These are phyloP conservation scores for Leccinum longicurvipes DNA, from an alignment of 768 basidiomycete species.

Conservation along the genomic window DNA sequence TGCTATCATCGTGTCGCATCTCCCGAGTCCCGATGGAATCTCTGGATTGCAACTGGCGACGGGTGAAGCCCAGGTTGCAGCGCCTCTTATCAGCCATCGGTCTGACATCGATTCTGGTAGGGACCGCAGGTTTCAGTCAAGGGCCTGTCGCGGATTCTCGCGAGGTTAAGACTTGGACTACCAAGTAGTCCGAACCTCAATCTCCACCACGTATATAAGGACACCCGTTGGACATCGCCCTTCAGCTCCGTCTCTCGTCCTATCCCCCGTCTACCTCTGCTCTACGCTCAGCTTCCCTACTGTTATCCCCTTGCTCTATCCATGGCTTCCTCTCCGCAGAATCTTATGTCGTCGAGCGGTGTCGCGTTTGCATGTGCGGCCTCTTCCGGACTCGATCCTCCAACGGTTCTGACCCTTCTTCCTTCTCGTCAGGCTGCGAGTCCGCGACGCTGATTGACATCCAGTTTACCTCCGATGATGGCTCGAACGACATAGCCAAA, in stretches of 20 bases:
- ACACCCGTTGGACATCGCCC: neutral
- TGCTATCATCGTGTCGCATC: too few species aligned
- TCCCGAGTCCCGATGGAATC: too few species aligned
- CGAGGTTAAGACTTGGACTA: neutral
- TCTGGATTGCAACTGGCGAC: too few species aligned
- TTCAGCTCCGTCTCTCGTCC: neutral
- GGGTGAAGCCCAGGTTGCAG: too few species aligned
- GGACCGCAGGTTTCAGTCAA: neutral
- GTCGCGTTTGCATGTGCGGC: conserved; percentile 1
- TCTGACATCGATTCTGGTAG: neutral
- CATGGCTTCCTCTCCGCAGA: conserved; percentile 2
- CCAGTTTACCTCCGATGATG: neutral
- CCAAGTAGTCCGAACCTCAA: neutral
- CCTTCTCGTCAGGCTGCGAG: neutral
- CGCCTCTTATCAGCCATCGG: too few species aligned
- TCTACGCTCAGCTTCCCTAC: too few species aligned
- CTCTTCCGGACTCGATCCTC: neutral
- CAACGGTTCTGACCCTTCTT: neutral
- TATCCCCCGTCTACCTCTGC: neutral
- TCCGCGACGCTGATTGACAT: too few species aligned
- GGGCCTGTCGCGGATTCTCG: neutral
- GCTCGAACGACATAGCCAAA: neutral
- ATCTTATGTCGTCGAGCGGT: neutral
- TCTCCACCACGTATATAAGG: neutral
- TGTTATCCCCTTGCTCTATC: neutral